Percentiles rank a stretch among this genome's conserved stretches.
phyloP scores from a whole-genome alignment of 768 basidiomycete species.

The Tephrocybe sp. region DNA sequence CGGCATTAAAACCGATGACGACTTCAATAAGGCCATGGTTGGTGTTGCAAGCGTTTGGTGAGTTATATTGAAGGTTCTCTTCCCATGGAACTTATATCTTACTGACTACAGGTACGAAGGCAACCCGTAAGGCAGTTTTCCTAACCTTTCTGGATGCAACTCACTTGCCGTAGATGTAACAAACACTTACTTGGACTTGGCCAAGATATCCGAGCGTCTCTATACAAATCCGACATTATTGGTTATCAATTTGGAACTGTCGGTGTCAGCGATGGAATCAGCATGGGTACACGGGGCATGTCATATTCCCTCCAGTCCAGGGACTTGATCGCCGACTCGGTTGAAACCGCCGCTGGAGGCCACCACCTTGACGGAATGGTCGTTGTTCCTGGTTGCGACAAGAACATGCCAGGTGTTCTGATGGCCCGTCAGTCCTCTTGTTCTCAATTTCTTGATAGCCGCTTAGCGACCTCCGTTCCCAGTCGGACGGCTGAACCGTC shows the following conservation, averaged over 20 bases:
- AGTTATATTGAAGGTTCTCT: constrained; percentile 21
- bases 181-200: constrained; percentile 89
- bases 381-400: constrained; percentile 96
- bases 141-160: background rate
- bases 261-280: constrained; percentile 97
- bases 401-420: constrained; percentile 99
- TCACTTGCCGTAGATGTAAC: constrained; percentile 70
- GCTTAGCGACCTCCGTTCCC: constrained; percentile 17
- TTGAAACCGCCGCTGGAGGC: constrained; percentile 93
- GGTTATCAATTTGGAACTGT: constrained; percentile 98
- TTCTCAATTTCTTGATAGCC: constrained; percentile 16
- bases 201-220: constrained; percentile 80
- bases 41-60: constrained; percentile 97
- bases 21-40: constrained; percentile 96
- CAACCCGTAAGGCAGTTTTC: constrained; percentile 73
- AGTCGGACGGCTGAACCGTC: constrained; percentile 95
- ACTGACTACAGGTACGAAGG: constrained; percentile 84
- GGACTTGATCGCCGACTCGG: constrained; percentile 96
- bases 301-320: constrained; percentile 95
- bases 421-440: constrained; percentile 74
- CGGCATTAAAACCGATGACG: constrained; percentile 72
- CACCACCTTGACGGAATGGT: constrained; percentile 99
- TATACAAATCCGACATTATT: constrained; percentile 67
- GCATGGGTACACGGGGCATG: constrained; percentile 96
- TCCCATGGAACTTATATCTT: constrained; percentile 8